Evolutionary conservation across 441 rosid genomes (phyloP).

Genomic region (Eruca vesicaria): DNA sequence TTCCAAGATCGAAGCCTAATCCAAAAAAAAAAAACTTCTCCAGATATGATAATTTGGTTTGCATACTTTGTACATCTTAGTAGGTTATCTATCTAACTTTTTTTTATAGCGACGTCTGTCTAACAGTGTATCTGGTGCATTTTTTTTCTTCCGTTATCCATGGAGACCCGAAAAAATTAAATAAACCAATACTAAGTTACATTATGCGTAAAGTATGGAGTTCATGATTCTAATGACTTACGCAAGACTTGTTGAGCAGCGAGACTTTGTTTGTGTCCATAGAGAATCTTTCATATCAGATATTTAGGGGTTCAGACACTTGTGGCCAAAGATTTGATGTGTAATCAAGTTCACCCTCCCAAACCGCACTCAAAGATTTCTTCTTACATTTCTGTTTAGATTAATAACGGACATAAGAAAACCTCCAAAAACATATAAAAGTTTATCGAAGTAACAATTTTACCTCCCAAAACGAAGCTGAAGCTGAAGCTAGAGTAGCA

Average conservation of each 20-base stretch:
- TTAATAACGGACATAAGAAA: background rate
- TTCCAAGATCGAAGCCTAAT: too few relatives aligned
- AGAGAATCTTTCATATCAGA: background rate
- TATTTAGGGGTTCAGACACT: background rate
- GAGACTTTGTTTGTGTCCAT: background rate
- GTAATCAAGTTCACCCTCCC: constrained; percentile 53
- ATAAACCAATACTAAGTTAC: background rate
- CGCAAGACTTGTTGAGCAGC: too few relatives aligned
- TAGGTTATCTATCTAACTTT: too few relatives aligned
- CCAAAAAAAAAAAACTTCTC: too few relatives aligned
- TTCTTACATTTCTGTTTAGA: background rate
- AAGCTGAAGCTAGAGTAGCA: too few relatives aligned
- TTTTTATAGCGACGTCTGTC: too few relatives aligned
- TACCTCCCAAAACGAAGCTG: background rate
- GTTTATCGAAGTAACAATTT: background rate
- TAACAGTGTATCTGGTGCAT: background rate
- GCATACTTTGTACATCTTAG: too few relatives aligned
- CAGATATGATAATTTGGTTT: too few relatives aligned
- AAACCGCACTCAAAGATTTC: background rate
- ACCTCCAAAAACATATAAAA: background rate
- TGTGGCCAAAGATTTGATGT: background rate
- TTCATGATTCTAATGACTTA: background rate
- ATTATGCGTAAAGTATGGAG: background rate
- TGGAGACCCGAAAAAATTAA: background rate
- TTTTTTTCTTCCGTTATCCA: background rate